These are phyloP conservation scores for Dissophora ornata DNA, from an alignment of 192 early-diverging fungal genomes.

Conservation along the genomic window DNA sequence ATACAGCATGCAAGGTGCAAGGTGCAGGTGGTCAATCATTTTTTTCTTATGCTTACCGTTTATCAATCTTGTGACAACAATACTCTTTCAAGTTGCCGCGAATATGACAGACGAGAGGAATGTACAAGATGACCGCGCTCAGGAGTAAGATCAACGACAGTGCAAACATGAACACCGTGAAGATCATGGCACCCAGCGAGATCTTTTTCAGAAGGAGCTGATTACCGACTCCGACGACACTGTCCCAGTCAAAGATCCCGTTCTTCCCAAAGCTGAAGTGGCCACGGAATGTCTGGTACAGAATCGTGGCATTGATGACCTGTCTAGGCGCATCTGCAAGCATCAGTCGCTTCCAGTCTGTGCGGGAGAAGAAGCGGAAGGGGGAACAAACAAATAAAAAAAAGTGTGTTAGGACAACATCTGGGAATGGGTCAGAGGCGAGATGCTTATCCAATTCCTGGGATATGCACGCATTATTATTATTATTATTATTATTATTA, in stretches of 20 bases:
- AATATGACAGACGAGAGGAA: slow-evolving; percentile 81
- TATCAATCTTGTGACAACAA: slow-evolving; percentile 90
- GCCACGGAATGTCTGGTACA: slow-evolving; percentile 53
- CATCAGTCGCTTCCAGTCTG: slow-evolving; percentile 86
- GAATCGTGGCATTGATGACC: slow-evolving; percentile 69
- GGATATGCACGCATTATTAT: no score
- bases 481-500: no score
- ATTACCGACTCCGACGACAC: neutral
- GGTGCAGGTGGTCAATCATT: no score
- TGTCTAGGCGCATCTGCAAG: slow-evolving; percentile 87
- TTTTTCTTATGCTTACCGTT: slow-evolving; percentile 76
- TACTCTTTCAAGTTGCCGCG: slow-evolving; percentile 92
- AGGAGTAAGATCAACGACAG: slow-evolving; percentile 66
- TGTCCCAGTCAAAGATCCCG: slow-evolving; percentile 27
- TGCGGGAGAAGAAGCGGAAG: neutral
- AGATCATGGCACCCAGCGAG: slow-evolving; percentile 57
- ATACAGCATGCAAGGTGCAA: no score
- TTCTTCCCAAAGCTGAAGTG: neutral
- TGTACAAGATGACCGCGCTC: slow-evolving; percentile 73
- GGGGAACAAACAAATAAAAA: no score
- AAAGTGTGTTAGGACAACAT: no score
- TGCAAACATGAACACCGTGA: slow-evolving; percentile 74
- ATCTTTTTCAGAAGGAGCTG: slow-evolving; percentile 21
- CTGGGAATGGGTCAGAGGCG: no score
- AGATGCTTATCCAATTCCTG: no score